Evolutionary conservation across 177 flowering plant genomes (phyloP).

Genomic region (Viscum album): DNA sequence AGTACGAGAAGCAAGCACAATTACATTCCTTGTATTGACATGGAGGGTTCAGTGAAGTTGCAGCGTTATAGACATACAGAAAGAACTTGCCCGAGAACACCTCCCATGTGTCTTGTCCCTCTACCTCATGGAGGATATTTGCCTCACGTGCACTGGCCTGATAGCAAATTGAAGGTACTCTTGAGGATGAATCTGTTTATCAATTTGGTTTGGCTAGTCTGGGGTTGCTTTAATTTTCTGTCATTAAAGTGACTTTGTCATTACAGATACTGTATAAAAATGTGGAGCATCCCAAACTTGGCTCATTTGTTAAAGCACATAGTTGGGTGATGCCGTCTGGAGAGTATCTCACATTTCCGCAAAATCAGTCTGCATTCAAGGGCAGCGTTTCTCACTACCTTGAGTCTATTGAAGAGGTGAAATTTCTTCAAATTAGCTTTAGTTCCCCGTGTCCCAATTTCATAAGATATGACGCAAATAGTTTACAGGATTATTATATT

Average conservation of each 20-base stretch:
- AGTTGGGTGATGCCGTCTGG: slow-evolving; percentile 59
- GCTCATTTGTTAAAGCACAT: slow-evolving; percentile 42
- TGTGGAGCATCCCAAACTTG: slow-evolving; percentile 86
- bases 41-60: slow-evolving; percentile 40
- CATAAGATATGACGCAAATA: too few species aligned
- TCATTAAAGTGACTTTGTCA: slow-evolving; percentile 3
- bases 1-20: slow-evolving; percentile 66
- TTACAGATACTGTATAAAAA: slow-evolving; percentile 61
- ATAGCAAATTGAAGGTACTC: slow-evolving; percentile 65
- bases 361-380: slow-evolving; percentile 47
- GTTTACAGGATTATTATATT: too few species aligned
- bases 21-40: slow-evolving; percentile 82
- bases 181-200: background rate
- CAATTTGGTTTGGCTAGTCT: background rate
- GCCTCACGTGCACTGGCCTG: slow-evolving; percentile 66
- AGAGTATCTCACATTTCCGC: slow-evolving; percentile 70
- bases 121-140: slow-evolving; percentile 64
- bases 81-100: slow-evolving; percentile 68
- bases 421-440: background rate
- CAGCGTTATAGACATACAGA: slow-evolving; percentile 69
- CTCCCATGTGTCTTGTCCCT: slow-evolving; percentile 77
- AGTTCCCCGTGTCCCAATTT: too few species aligned
- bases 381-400: slow-evolving; percentile 73
- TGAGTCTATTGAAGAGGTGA: slow-evolving; percentile 79
- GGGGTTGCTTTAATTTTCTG: background rate